Base-by-base conservation (phyloP, 306 rosid species). In the Malus sylvestris region DNA sequence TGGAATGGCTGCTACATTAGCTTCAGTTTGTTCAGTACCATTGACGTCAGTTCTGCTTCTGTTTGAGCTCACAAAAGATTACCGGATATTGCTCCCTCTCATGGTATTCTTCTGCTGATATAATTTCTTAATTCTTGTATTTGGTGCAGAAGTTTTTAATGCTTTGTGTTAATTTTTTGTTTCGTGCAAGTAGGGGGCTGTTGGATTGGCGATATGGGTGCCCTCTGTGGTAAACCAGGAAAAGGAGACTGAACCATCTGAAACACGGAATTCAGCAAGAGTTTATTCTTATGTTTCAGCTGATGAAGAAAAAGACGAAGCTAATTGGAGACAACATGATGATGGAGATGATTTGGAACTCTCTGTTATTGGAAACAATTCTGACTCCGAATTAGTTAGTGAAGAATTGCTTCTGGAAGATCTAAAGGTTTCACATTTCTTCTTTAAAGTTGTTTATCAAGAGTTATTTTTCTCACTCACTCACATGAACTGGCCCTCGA, bases 151-250 rank as follows among this genome's bases (percentile, higher is more conserved):
- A 63, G n/a, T 23, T 30, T 29, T 14, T 5, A 4, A 19, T 81
- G 44, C 44, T 84, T 76, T 61, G 29, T 27, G 57, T 74, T 71
- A 70, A 16, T 22, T 64, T 75, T 14, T 76, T 66, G 60, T 75
- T 10, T 73, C 68, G 30, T 85, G 70, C 46, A 32, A 75, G 63
- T 80, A 95, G 99, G 99, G 98, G 13, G 99, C 99, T 53, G 99
- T 95, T 87, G 98, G 99, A 78, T 88, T 95, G 89, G 99, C 99
- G 78, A 95, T 95, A 80, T 95, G 99, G 99, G 99, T 95, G 76
- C 99, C 99, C 76, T 91, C 99, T 27, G 97, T 95, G 84, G 79
- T 96, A 76, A 95, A 89, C 77, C 97, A 76, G 79, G 67, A 49
- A 25, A 92, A 89, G 81, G 99, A 89, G 80, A 87, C 68, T 69